These are phyloP conservation scores for Eucalyptus curtisii DNA, from an alignment of 345 rosid genomes.

Conservation along the genomic window DNA sequence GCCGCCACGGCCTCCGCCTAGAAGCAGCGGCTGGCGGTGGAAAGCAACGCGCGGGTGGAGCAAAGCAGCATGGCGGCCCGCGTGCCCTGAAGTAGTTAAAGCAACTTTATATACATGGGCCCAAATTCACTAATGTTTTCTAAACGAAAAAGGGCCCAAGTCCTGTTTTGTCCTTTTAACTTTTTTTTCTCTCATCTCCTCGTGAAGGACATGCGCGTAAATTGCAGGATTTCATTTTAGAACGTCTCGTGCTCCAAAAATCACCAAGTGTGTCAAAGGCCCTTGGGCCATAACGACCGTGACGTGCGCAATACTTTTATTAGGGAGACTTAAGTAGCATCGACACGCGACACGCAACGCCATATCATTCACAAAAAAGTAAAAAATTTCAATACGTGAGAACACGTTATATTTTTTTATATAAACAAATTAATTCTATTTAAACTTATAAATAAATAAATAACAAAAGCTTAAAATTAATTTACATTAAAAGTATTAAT, in stretches of 20 bases:
- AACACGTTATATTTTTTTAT: no score
- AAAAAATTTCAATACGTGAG: fast-evolving
- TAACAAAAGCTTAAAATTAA: no score
- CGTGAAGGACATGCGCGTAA: neutral
- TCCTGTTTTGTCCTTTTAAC: neutral
- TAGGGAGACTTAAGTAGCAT: no score
- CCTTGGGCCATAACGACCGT: neutral
- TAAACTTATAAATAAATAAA: no score
- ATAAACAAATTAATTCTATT: no score
- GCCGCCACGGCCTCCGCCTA: constrained; percentile 19
- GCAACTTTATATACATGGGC: neutral
- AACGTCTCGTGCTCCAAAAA: neutral
- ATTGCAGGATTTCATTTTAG: neutral
- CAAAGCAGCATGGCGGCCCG: constrained; percentile 11
- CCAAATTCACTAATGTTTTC: neutral
- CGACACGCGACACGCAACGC: no score
- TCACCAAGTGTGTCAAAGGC: neutral
- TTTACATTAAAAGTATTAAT: no score
- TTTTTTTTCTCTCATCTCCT: neutral
- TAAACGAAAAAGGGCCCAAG: neutral
- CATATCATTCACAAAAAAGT: no score
- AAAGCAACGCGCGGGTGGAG: constrained; percentile 13
- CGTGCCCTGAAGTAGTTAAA: neutral
- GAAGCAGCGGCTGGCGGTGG: constrained; percentile 24
- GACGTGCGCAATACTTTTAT: neutral